Percentiles rank a stretch among this genome's conserved stretches.
Conservation (phyloP, 108 stramenopile genomes). For the Asterionellopsis glacialis region DNA sequence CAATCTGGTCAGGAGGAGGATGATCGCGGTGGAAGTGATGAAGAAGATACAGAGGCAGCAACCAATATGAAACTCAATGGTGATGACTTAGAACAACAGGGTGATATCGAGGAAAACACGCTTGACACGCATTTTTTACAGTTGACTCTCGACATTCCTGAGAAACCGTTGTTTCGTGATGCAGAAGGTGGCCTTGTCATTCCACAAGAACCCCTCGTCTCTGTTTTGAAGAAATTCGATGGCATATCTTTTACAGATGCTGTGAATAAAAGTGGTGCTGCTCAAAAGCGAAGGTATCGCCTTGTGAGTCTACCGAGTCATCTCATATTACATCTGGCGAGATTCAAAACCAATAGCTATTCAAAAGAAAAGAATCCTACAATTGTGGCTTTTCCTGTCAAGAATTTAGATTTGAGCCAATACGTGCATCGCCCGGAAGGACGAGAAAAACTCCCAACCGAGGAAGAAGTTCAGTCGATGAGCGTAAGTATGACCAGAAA, state of each 20-base stretch:
- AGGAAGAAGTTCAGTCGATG: slow-evolving; percentile 71
- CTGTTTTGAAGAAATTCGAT: slow-evolving; percentile 92
- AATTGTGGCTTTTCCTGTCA: slow-evolving; percentile 97
- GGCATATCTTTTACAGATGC: slow-evolving; percentile 83
- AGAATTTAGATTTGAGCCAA: slow-evolving; percentile 88
- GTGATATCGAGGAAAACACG: slow-evolving; percentile 45
- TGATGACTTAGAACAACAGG: slow-evolving; percentile 10
- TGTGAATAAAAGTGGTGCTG: slow-evolving; percentile 36
- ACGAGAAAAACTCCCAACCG: slow-evolving; percentile 39
- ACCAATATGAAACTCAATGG: slow-evolving; percentile 6
- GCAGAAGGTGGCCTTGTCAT: slow-evolving; percentile 94
- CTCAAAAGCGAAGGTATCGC: slow-evolving; percentile 76
- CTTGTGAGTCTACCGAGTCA: slow-evolving; percentile 86
- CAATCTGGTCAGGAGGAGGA: slow-evolving; percentile 30
- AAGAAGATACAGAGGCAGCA: slow-evolving; percentile 28
- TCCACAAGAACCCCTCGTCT: slow-evolving; percentile 94
- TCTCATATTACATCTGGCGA: slow-evolving; percentile 85
- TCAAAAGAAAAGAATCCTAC: slow-evolving; percentile 97
- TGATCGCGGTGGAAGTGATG: slow-evolving; percentile 55
- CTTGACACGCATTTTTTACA: slow-evolving; percentile 80
- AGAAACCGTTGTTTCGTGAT: slow-evolving; percentile 96
- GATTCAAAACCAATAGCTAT: slow-evolving; percentile 92
- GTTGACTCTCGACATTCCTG: slow-evolving; percentile 94
- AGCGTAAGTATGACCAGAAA: slow-evolving; percentile 34
- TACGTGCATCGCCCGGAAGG: slow-evolving; percentile 50